These are phyloP conservation scores for Teratosphaeria gauchensis DNA, from an alignment of 2,329 filamentous ascomycete genomes.

Conservation along the genomic window DNA sequence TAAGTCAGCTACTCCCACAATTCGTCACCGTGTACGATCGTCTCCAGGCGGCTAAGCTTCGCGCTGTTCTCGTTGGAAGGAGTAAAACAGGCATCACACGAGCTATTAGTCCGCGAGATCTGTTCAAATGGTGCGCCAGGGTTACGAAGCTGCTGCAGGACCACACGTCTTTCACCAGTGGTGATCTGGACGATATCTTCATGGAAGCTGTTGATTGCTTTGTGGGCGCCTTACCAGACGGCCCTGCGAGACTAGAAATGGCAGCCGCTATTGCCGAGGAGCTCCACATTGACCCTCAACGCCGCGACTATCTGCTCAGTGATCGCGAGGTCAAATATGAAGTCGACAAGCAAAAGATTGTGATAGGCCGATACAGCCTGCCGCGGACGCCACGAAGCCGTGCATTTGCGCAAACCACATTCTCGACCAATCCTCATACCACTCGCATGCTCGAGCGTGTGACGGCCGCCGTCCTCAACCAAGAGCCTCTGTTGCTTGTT, in stretches of 20 bases:
- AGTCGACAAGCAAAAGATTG: constrained; percentile 25
- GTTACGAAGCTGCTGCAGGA: constrained; percentile 56
- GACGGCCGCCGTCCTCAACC: constrained; percentile 66
- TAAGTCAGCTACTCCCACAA: constrained; percentile 48
- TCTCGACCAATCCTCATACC: constrained; percentile 82
- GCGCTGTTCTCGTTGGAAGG: constrained; percentile 36
- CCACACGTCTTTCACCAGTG: constrained; percentile 53
- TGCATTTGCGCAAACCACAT: constrained; percentile 45
- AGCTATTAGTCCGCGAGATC: constrained; percentile 61
- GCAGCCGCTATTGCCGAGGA: constrained; percentile 69
- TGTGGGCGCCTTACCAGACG: constrained; percentile 65
- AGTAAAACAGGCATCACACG: constrained; percentile 49
- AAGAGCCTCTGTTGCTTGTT: constrained; percentile 89
- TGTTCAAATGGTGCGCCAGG: constrained; percentile 85
- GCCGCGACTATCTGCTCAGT: constrained; percentile 66
- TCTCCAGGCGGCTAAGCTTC: constrained; percentile 30
- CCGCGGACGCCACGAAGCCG: constrained; percentile 4
- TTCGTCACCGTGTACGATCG: constrained; percentile 49
- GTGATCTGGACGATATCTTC: constrained; percentile 77
- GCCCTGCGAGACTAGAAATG: constrained; percentile 49
- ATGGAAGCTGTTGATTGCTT: constrained; percentile 92
- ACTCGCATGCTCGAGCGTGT: constrained; percentile 81
- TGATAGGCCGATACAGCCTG: constrained; percentile 23
- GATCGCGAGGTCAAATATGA: constrained; percentile 63
- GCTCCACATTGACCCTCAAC: constrained; percentile 75